Evolutionary conservation across 1,284 basidiomycete species (phyloP).

Genomic region (Phaffia rhodozyma): DNA sequence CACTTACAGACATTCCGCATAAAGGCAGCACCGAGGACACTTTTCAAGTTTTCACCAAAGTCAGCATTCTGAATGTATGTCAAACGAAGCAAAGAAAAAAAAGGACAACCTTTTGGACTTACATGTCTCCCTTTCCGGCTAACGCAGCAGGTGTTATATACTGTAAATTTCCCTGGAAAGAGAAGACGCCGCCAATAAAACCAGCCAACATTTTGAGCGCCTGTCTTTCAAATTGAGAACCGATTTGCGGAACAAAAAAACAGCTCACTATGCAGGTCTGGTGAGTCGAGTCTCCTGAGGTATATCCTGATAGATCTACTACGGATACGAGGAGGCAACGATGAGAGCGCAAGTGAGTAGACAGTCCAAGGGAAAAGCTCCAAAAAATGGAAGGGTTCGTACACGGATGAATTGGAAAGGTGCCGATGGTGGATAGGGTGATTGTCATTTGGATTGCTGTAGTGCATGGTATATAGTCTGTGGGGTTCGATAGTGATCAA

Average conservation of each 20-base stretch:
- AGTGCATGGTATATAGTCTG: conserved; percentile 57
- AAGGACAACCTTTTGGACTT: conserved; percentile 35
- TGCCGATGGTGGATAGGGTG: conserved; percentile 33
- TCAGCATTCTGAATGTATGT: background rate
- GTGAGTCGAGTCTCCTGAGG: conserved; percentile 36
- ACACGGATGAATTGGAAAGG: conserved; percentile 46
- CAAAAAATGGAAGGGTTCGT: too few relatives aligned
- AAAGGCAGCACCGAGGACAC: conserved; percentile 49
- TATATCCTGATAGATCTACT: conserved; percentile 46
- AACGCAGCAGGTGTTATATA: background rate
- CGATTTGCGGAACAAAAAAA: conserved; percentile 37
- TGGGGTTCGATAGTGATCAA: background rate
- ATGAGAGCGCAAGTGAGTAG: too few relatives aligned
- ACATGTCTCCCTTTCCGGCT: conserved; percentile 43
- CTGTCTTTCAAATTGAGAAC: conserved; percentile 3
- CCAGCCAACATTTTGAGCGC: too few relatives aligned
- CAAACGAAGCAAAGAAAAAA: background rate
- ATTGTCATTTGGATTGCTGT: conserved; percentile 57
- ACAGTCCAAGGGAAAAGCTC: too few relatives aligned
- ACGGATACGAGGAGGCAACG: too few relatives aligned
- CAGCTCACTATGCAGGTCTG: conserved; percentile 52
- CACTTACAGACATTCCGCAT: conserved; percentile 51
- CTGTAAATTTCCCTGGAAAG: background rate
- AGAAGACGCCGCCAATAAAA: conserved; percentile 18
- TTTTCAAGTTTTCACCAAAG: background rate